Base-by-base conservation (phyloP, 2,329 filamentous ascomycete species). In the Alternaria tenuissima region DNA sequence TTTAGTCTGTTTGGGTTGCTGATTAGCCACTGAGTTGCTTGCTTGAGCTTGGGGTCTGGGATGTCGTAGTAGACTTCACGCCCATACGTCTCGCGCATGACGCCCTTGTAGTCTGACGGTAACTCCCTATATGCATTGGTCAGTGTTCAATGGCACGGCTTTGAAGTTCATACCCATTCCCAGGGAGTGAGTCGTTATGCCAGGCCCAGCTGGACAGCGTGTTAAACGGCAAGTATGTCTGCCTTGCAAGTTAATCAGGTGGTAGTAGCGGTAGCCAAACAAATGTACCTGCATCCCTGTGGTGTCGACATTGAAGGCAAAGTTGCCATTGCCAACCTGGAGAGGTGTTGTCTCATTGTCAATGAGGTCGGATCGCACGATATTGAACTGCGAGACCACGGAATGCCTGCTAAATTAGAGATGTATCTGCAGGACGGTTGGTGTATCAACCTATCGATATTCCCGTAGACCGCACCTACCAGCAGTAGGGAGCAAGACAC, bases 1-100 rank as follows among this genome's bases (percentile, higher is more conserved):
- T 85, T 86, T 12, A 84, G 66, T 7, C 84, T 77, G 63, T 86
- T 83, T 0, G 84, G 84, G 57, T 86, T 86, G 47, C 78, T 75
- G 24, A 84, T 84, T 0, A 86, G 67, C 84, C 84, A 86, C 49
- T 85, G 81, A 1, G 82, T 83, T 11, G 80, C 80, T 24, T 75
- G 68, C 28, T 68, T 65, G 20, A 81, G 67, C 3, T 75, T 75
- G 2, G 79, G 76, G 58, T 81, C 81, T 2, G 76, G 77, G 48
- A 80, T 73, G 12, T 78, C 74, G 59, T 81, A 81, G 46, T 78
- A 80, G 1, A 81, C 76, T 12, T 81, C 67, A 8, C 76, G 66
- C n/a, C 73, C 79, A 60, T 81, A 78, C 5, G 79, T 79, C 68
- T 78, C 78, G 69, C 78, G 78, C 57, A 78, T 71, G 7, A 81